These are phyloP conservation scores for Thielaviopsis populi DNA, from an alignment of 2,329 filamentous ascomycete genomes.

Conservation along the genomic window DNA sequence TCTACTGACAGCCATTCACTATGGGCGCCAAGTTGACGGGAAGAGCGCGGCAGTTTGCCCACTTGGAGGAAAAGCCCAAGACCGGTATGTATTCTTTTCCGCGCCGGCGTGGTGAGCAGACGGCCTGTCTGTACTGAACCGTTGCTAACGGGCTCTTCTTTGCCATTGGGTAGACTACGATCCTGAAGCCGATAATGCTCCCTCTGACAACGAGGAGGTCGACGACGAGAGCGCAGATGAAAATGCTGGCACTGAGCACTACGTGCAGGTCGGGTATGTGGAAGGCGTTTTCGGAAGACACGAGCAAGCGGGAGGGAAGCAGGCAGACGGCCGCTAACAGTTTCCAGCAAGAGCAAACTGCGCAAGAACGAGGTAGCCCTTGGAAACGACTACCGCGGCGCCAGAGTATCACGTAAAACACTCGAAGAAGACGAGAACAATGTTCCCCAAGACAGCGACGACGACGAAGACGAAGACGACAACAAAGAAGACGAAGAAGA, in stretches of 20 bases:
- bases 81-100: conserved; percentile 9
- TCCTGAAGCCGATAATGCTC: conserved; percentile 52
- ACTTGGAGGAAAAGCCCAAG: conserved; percentile 14
- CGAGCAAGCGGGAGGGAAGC: not conserved
- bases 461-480: conserved; percentile 33
- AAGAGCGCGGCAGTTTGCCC: conserved; percentile 15
- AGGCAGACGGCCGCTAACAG: not conserved
- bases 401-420: conserved; percentile 55
- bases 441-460: conserved; percentile 27
- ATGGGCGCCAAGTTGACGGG: conserved; percentile 14
- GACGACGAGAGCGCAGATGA: conserved; percentile 36
- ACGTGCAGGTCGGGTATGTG: conserved; percentile 55
- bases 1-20: not conserved
- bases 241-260: conserved; percentile 67
- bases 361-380: conserved; percentile 57
- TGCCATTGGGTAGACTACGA: conserved; percentile 49
- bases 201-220: conserved; percentile 38
- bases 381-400: conserved; percentile 67
- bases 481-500: conserved; percentile 33
- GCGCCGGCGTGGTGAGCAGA: not conserved
- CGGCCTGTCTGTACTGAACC: not conserved
- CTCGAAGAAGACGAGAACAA: conserved; percentile 41
- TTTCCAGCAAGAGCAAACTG: conserved; percentile 59
- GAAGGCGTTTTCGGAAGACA: not conserved
- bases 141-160: not conserved